phyloP scores from a whole-genome alignment of 2,329 filamentous ascomycete genomes.

The Clarireedia homoeocarpa region DNA sequence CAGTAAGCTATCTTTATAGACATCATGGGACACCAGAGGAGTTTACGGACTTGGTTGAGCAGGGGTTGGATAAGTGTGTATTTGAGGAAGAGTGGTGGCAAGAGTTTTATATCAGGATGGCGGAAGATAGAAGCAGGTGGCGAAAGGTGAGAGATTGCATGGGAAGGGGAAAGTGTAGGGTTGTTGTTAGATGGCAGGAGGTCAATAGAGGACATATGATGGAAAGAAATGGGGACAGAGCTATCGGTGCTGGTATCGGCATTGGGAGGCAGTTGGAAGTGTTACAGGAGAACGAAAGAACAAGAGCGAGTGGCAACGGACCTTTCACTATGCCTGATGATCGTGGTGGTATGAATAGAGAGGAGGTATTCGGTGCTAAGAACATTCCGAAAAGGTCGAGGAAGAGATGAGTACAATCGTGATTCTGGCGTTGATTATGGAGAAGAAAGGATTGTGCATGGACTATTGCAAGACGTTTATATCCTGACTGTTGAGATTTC shows the following conservation, averaged over 20 bases:
- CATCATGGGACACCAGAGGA: not conserved
- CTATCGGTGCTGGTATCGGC: not conserved
- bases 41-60: not conserved
- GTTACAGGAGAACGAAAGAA: too few species aligned
- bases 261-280: not conserved
- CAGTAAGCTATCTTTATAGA: not conserved
- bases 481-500: too few species aligned
- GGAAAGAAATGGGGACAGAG: not conserved
- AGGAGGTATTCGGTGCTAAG: too few species aligned
- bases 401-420: too few species aligned
- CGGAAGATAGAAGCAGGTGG: conserved; percentile 16
- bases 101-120: conserved; percentile 10
- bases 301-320: too few species aligned
- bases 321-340: too few species aligned
- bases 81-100: conserved; percentile 19
- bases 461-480: too few species aligned
- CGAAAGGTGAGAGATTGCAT: conserved; percentile 16
- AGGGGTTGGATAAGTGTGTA: not conserved
- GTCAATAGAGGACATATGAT: not conserved
- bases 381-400: too few species aligned
- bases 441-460: too few species aligned
- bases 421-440: too few species aligned
- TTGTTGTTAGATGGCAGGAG: conserved; percentile 19
- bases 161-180: conserved; percentile 18
- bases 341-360: too few species aligned